These are phyloP conservation scores for Phytophthora vignae DNA, from an alignment of 352 stramenopile species.

Conservation along the genomic window DNA sequence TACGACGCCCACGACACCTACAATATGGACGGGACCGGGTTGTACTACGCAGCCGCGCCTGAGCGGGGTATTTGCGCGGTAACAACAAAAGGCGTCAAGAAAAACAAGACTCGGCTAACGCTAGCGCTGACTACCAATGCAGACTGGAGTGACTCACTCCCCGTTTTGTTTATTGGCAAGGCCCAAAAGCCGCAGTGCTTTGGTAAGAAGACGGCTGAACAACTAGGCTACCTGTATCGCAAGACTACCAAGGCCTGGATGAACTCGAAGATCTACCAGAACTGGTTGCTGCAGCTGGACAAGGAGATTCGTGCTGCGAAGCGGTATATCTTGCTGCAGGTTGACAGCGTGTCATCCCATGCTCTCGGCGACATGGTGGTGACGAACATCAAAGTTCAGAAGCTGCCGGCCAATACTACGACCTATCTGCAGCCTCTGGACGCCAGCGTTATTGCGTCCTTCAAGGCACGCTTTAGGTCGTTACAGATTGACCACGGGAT, in stretches of 20 bases:
- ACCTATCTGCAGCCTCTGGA: too few species aligned
- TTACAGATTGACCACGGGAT: not conserved
- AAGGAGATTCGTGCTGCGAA: too few species aligned
- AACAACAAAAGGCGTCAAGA: not conserved
- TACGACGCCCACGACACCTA: not conserved
- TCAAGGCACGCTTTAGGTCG: not conserved
- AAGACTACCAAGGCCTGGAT: too few species aligned
- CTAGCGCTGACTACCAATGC: too few species aligned
- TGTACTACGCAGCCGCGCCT: not conserved
- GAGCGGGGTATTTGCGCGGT: not conserved
- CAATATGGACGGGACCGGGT: not conserved
- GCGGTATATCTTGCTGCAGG: not conserved
- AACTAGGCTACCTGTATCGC: too few species aligned
- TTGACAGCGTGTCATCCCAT: constrained; percentile 1
- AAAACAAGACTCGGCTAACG: too few species aligned
- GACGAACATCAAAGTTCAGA: constrained; percentile 1
- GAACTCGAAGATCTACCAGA: too few species aligned
- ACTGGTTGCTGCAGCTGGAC: too few species aligned
- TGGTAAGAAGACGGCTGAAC: too few species aligned
- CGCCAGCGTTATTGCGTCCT: not conserved
- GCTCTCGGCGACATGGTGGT: not conserved
- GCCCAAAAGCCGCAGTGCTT: constrained; percentile 20
- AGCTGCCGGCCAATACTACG: not conserved
- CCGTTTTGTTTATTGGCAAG: too few species aligned
- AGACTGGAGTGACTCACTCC: too few species aligned